phyloP scores from a whole-genome alignment of 164 flowering plant species.

The Taxillus chinensis region DNA sequence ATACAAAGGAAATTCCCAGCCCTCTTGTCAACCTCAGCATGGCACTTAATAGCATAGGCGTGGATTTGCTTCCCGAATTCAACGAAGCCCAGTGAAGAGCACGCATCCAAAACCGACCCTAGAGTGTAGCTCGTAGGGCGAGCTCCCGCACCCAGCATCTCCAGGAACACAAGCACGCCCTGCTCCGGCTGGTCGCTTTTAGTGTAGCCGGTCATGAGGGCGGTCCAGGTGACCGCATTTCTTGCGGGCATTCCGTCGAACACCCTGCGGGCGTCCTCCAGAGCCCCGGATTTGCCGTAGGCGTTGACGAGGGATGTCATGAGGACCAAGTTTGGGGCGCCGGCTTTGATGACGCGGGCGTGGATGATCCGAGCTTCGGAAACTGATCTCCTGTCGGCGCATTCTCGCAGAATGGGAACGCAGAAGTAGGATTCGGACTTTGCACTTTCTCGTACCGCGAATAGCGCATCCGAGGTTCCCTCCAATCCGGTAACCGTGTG shows the following conservation, averaged over 20 bases:
- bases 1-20: slow-evolving; percentile 63
- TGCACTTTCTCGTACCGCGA: slow-evolving; percentile 25
- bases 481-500: slow-evolving; percentile 14
- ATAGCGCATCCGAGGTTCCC: slow-evolving; percentile 30
- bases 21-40: slow-evolving; percentile 40
- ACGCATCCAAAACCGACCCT: slow-evolving; percentile 52
- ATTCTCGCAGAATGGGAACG: slow-evolving; percentile 56
- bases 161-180: slow-evolving; percentile 36
- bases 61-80: slow-evolving; percentile 58
- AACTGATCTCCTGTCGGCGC: slow-evolving; percentile 33
- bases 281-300: slow-evolving; percentile 60
- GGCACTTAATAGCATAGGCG: slow-evolving; percentile 51
- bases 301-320: slow-evolving; percentile 54
- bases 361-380: slow-evolving; percentile 41
- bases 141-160: slow-evolving; percentile 56
- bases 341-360: slow-evolving; percentile 56
- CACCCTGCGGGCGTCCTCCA: slow-evolving; percentile 48
- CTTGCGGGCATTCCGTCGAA: slow-evolving; percentile 46
- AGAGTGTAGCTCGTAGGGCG: slow-evolving; percentile 66
- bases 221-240: slow-evolving; percentile 64
- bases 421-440: slow-evolving; percentile 32
- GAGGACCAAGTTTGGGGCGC: slow-evolving; percentile 38
- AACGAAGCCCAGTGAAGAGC: slow-evolving; percentile 31
- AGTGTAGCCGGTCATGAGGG: slow-evolving; percentile 66
- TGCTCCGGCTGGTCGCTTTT: slow-evolving; percentile 48